Base-by-base conservation (phyloP, 768 basidiomycete genomes). In the Panellus pusillus region DNA sequence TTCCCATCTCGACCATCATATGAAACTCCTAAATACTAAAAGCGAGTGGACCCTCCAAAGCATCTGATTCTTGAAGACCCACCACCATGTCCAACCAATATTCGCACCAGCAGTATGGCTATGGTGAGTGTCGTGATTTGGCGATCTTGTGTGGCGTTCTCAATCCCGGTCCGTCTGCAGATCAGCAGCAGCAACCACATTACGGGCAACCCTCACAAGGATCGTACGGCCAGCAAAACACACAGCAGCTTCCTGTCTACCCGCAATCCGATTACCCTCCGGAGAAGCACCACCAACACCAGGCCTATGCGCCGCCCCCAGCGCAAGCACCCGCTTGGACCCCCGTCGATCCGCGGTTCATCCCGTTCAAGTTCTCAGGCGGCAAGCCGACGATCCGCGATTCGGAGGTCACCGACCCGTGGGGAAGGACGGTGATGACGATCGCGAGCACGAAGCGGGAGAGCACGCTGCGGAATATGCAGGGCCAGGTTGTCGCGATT, bases 371-470 rank as follows among this genome's bases (percentile, higher is more conserved):
- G 28, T 55, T 55, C 47, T 50, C 54, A 1, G 54, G 54, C 20
- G 45, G 43, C 15, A 55, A 50, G 44, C 19, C 37, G 20, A 55
- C 28, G 18, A 55, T 55, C 44, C 47, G 54, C 11, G 54, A 55
- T 47, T 50, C 54, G 14, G 29, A 17, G 7, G 54, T 55, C 28
- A 50, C 48, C 12, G 54, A 55, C 19, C 44, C 43, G 11, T 55
- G 54, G 54, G 48, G 48, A 11, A 47, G 37, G 7, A 55, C 48
- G 3, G 54, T 55, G 43, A 27, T 50, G 11, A 44, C 44, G 17
- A 42, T 55, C 7, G 19, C 54, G 48, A 55, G 54, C 44, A 50
- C 48, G 0, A 55, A 55, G 24, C 49, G 50, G 39, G 48, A 55
- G 48, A 55, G 44, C 31, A 55, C 48, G 8, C 12, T 55, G 6